Base-by-base conservation (phyloP, 2,329 filamentous ascomycete species). In the Arthrocladium fulminans region DNA sequence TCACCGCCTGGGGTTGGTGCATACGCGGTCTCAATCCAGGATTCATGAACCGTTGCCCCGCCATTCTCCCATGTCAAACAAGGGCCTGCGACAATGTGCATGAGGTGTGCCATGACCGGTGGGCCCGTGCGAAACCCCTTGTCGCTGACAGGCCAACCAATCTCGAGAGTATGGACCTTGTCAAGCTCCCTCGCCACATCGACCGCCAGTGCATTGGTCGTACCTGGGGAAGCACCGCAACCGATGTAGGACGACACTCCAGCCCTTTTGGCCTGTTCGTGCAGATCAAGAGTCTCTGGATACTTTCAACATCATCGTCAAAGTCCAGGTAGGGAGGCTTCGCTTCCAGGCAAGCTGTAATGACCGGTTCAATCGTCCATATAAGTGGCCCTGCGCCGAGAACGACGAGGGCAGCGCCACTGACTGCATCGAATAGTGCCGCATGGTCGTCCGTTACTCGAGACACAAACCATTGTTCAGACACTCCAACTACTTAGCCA, bases 51-150 rank as follows among this genome's bases (percentile, higher is more conserved):
- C 10, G 12, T 27, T 7, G 45, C 9, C 23, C 40, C 9, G 15
- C 45, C 45, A 25, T 47, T 25, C 4, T 30, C 48, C 54, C 54
- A 56, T 30, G 54, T 56, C 30, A 56, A 46, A 29, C 54, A 56
- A n/a, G 50, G 47, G 2, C 54, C 54, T 20, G 41, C 46, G 9
- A 52, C 47, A n/a, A 56, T 56, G 30, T 55, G 51, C 46, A 55
- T 52, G 34, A 54, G 42, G 25, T 55, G 51, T 37, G 54, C 51
- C 10, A 55, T 44, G 22, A 55, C 53, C 9, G 48, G 51, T 39
- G 51, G 54, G n/a, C 53, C 52, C 10, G 41, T 37, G 3, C 38
- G 15, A 9, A 43, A 38, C 7, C 49, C 40, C 32, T 52, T 51
- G 15, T 55, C 53, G 9, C 53, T 49, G 13, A 55, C 53, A 10